Evolutionary conservation across 345 rosid species (phyloP).

Genomic region (Dipteronia sinensis): DNA sequence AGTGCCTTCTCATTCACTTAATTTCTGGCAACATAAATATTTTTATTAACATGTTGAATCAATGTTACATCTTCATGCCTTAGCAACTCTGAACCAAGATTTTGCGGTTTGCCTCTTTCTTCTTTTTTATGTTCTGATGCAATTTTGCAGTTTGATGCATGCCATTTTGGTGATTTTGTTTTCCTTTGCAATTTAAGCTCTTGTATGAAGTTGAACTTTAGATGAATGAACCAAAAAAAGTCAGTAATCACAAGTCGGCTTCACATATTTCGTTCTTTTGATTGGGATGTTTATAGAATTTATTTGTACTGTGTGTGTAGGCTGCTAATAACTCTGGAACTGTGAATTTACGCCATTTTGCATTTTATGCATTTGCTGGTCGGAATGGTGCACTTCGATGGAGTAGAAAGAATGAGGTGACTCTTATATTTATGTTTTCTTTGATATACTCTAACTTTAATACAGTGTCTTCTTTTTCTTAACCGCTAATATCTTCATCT

Average conservation of each 20-base stretch:
- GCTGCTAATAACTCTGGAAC: slow-evolving; percentile 74
- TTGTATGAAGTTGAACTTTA: background rate
- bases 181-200: background rate
- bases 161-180: background rate
- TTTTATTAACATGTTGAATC: background rate
- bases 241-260: background rate
- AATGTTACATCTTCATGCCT: background rate
- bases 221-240: background rate
- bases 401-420: slow-evolving; percentile 93
- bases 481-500: slow-evolving; percentile 24
- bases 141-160: background rate
- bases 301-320: slow-evolving; percentile 40
- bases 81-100: background rate
- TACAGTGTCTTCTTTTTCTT: slow-evolving; percentile 12
- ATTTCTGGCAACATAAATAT: background rate
- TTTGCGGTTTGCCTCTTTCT: slow-evolving; percentile 4
- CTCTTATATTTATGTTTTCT: slow-evolving; percentile 8
- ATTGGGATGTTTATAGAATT: slow-evolving; percentile 18
- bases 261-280: background rate
- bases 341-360: slow-evolving; percentile 81
- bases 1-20: background rate
- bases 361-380: slow-evolving; percentile 91
- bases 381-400: slow-evolving; percentile 70
- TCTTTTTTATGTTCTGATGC: background rate
- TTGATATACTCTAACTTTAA: background rate